Conservation (phyloP, 768 basidiomycete genomes). For the Auriscalpium vulgare region DNA sequence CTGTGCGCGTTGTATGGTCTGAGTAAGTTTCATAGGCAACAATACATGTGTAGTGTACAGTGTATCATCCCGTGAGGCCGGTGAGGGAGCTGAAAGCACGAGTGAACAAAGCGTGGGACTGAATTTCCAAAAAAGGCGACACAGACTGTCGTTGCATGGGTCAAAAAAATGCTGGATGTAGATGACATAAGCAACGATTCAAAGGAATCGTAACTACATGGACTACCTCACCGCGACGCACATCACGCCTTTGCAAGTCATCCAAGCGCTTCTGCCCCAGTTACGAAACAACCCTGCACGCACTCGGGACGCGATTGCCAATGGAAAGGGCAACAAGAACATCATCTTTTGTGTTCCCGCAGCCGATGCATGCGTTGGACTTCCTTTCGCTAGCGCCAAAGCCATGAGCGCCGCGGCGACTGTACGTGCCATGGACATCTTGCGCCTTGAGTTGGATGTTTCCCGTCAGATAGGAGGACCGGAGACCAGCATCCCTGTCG, state of each 20-base stretch:
- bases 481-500: slow-evolving; percentile 56
- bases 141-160: too few species aligned
- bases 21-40: too few species aligned
- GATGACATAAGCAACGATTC: too few species aligned
- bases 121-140: too few species aligned
- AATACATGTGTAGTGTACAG: too few species aligned
- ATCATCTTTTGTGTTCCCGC: slow-evolving; percentile 74
- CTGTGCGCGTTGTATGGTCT: too few species aligned
- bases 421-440: slow-evolving; percentile 60
- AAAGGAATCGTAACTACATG: too few species aligned
- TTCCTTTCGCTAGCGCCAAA: slow-evolving; percentile 50
- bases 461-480: slow-evolving; percentile 46
- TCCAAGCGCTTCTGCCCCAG: slow-evolving; percentile 71
- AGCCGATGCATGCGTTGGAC: slow-evolving; percentile 41
- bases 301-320: slow-evolving; percentile 42
- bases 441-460: slow-evolving; percentile 62
- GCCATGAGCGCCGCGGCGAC: slow-evolving; percentile 75
- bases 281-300: slow-evolving; percentile 60
- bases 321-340: slow-evolving; percentile 29
- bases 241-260: slow-evolving; percentile 65
- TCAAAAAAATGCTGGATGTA: too few species aligned
- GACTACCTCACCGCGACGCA: slow-evolving; percentile 70
- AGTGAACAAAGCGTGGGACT: too few species aligned
- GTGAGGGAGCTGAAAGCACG: too few species aligned
- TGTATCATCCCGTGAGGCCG: too few species aligned